Evolutionary conservation across 2,329 filamentous ascomycete species (phyloP).

Genomic region (Fusarium brachygibbosum): DNA sequence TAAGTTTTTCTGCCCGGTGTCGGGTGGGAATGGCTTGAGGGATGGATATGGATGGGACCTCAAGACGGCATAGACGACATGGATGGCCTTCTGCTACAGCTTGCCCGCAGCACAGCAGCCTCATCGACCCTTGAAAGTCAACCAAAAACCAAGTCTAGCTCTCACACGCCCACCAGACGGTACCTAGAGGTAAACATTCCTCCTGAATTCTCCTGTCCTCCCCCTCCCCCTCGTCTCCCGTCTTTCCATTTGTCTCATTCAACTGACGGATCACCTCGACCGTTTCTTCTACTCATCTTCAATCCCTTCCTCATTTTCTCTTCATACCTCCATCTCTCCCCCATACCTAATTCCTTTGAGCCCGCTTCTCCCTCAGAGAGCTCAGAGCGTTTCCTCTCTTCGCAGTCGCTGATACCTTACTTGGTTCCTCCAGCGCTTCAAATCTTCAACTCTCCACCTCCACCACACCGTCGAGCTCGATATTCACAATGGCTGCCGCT

Average conservation of each 20-base stretch:
- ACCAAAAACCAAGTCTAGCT: constrained; percentile 49
- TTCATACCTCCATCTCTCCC: constrained; percentile 40
- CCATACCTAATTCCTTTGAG: constrained; percentile 50
- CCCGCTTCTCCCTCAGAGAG: constrained; percentile 41
- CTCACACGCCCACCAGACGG: constrained; percentile 45
- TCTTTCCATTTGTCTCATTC: constrained; percentile 42
- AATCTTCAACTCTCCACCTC: constrained; percentile 30
- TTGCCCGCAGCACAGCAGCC: constrained; percentile 40
- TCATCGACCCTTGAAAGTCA: constrained; percentile 48
- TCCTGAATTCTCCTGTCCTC: constrained; percentile 50
- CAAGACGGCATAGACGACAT: constrained; percentile 1
- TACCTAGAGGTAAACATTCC: constrained; percentile 32
- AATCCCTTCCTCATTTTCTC: constrained; percentile 35
- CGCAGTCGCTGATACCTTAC: constrained; percentile 44
- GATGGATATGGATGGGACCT: constrained; percentile 3
- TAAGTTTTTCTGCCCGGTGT: constrained; percentile 42
- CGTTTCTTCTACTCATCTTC: constrained; percentile 43
- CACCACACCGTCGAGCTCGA: constrained; percentile 45
- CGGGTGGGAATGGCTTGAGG: constrained; percentile 24
- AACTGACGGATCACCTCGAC: constrained; percentile 46
- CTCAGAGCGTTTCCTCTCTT: constrained; percentile 45
- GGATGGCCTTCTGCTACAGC: constrained; percentile 5
- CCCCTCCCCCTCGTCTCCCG: constrained; percentile 35
- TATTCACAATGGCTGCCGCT: constrained; percentile 66
- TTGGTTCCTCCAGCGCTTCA: constrained; percentile 43